Evolutionary conservation across 257 asterid genomes (phyloP), one percentile per base, ranked within the genome.

Genomic region (Salvia rosmarinus): DNA sequence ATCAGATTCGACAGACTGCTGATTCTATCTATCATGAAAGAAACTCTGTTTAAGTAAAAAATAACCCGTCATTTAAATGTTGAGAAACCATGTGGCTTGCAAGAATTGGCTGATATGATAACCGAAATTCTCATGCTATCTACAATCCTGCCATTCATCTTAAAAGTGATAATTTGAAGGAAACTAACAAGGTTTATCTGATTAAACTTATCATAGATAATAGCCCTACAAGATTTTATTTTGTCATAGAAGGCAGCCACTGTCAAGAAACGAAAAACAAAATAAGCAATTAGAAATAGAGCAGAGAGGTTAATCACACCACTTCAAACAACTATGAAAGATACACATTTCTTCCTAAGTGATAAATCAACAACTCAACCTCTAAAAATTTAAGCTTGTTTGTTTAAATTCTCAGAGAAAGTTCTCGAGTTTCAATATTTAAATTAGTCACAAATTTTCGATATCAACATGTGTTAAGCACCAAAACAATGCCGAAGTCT

Each of bases 1-100:
- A 64, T 6, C 59, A 66, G 64, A 62, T 60, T 40, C 71, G 67
- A 28, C 66, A 57, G 35, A 65, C 49, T 44, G 74, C 57, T 40
- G 19, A 49, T 11, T 74, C 73, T 67, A 76, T 72, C 55, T 25
- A 52, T 61, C 52, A 76, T 32, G 17, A 47, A 6, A 57, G 32
- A 68, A 46, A 60, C 46, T 14, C 4, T 7, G 47, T 58, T 59
- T 57, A n/a, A 37, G 17, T 34, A 11, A 11, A 50, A 4, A 19
- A 34, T 39, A 65, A 5, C 0, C 23, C 23, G n/a, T 20, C n/a
- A 3, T 19, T 61, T 61, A 9, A 6, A 9, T 21, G 42, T 54
- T 42, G 9, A 46, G 4, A 57, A 68, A 59, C 46, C 14, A 56
- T 3, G 52, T 3, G 34, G 16, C 50, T 39, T 19, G 43, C 68